Percentiles rank a stretch among this genome's conserved stretches.
Evolutionary conservation across 2,329 filamentous ascomycete genomes (phyloP).

Genomic region (Xylariaceae sp.): DNA sequence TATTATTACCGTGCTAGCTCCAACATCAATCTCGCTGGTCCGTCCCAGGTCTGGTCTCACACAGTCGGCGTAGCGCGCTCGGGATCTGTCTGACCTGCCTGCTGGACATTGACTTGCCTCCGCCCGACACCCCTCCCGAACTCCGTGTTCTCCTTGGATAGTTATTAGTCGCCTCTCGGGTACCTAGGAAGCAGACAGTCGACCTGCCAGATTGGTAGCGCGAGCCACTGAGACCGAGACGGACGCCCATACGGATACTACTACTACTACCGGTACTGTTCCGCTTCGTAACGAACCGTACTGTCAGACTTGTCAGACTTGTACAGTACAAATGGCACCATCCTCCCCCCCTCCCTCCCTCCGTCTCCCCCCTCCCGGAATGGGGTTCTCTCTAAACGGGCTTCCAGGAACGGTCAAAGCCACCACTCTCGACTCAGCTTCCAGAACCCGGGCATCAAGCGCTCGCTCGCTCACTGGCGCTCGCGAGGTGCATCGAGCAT

Average conservation of each 20-base stretch:
- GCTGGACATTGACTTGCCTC: not conserved
- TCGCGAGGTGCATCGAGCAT: no score
- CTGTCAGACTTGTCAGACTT: no score
- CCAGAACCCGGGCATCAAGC: no score
- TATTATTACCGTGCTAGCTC: constrained; percentile 1
- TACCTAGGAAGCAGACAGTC: no score
- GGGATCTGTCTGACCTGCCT: not conserved
- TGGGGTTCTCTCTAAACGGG: not conserved
- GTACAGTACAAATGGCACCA: no score
- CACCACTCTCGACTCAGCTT: no score
- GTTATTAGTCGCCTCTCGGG: no score
- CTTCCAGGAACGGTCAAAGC: not conserved
- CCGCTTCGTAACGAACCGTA: no score
- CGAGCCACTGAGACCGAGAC: not conserved
- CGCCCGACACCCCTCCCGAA: not conserved
- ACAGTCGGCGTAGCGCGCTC: not conserved
- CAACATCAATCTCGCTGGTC: not conserved
- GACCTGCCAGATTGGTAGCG: not conserved
- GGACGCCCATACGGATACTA: not conserved
- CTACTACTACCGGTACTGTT: no score
- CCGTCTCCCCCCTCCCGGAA: not conserved
- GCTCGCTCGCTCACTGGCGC: no score
- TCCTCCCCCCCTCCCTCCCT: no score
- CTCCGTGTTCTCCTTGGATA: no score
- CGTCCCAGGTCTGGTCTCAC: not conserved